Conservation (phyloP, 495 filamentous ascomycete genomes). For the Lophiostoma macrostomum region DNA sequence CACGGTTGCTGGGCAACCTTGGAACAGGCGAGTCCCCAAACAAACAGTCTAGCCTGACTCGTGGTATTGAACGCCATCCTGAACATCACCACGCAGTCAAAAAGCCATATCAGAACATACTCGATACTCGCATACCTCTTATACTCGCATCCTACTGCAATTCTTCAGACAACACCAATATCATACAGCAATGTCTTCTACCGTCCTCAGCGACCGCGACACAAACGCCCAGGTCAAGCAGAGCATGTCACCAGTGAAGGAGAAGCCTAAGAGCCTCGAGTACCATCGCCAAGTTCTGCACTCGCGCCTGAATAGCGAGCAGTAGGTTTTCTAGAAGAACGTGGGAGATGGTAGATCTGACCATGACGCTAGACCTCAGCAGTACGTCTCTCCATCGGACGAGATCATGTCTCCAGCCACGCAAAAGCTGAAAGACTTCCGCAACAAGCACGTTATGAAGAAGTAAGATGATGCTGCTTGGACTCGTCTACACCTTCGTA, state of each 20-base stretch:
- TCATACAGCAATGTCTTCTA: constrained; percentile 36
- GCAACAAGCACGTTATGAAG: constrained; percentile 73
- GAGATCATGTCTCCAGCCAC: constrained; percentile 90
- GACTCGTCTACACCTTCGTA: not conserved
- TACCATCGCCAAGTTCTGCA: constrained; percentile 76
- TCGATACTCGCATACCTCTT: too few relatives aligned
- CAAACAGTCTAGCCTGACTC: too few relatives aligned
- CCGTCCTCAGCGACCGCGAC: constrained; percentile 57
- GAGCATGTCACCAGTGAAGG: constrained; percentile 29
- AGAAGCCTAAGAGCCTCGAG: constrained; percentile 63
- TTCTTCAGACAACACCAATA: too few relatives aligned
- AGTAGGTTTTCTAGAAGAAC: constrained; percentile 48
- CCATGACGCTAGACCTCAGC: constrained; percentile 44
- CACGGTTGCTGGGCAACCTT: too few relatives aligned
- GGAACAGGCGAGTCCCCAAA: too few relatives aligned
- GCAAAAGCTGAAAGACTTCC: constrained; percentile 81
- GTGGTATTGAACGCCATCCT: too few relatives aligned
- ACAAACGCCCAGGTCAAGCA: constrained; percentile 49
- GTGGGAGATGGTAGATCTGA: not conserved
- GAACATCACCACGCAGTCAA: too few relatives aligned
- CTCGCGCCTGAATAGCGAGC: constrained; percentile 64
- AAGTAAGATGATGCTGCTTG: constrained; percentile 28
- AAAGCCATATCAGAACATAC: too few relatives aligned
- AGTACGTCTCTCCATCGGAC: constrained; percentile 89
- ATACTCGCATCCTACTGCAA: too few relatives aligned